Base-by-base conservation (phyloP, 768 basidiomycete species). In the Nidularia sp. region DNA sequence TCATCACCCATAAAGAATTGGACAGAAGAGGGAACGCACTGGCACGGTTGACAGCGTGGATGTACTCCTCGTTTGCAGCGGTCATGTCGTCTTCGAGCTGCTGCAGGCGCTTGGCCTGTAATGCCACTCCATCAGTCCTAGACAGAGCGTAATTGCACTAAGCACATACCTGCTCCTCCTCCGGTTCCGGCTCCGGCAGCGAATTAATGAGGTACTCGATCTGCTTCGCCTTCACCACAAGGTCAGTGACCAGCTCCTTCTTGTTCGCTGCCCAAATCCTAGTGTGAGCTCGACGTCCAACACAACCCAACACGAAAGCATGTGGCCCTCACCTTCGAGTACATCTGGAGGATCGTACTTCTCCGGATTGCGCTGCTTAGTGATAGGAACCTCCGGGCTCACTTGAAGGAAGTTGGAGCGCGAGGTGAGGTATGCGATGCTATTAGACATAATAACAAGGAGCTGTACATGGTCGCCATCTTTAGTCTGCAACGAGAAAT, bases 221-320 rank as follows among this genome's bases (percentile, higher is more conserved):
- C 65, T 94, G 90, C 61, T 95, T 95, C 10, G 91, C 90, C 61
- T 95, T 94, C 36, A 83, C 77, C 39, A 94, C 78, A 39, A 96
- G 74, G 61, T 95, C 93, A 12, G 78, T 71, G 4, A 93, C 90
- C 18, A 95, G 83, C 65, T 95, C 92, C 56, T 81, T 86, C 66
- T 87, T 82, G 70, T 90, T 94, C 8, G 83, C 93, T 94, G 61
- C 31, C 45, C 18, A 31, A 48, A 9, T 31, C 45, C 34, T 39
- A 9, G 46, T 48, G 45, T 22, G 32, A 29, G n/a, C 41, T 49
- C 34, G 34, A 2, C 47, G 22, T 32, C 10, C n/a, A 51, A 12
- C 10, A 39, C 12, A 47, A 2, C 5, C 42, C 49, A 34, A 51
- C 8, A 51, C 44, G 25, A 45, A 25, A 9, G 9, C 22, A 13